These are phyloP conservation scores for Stachybotrys echinatus DNA, from an alignment of 2,329 filamentous ascomycete genomes.

Conservation along the genomic window DNA sequence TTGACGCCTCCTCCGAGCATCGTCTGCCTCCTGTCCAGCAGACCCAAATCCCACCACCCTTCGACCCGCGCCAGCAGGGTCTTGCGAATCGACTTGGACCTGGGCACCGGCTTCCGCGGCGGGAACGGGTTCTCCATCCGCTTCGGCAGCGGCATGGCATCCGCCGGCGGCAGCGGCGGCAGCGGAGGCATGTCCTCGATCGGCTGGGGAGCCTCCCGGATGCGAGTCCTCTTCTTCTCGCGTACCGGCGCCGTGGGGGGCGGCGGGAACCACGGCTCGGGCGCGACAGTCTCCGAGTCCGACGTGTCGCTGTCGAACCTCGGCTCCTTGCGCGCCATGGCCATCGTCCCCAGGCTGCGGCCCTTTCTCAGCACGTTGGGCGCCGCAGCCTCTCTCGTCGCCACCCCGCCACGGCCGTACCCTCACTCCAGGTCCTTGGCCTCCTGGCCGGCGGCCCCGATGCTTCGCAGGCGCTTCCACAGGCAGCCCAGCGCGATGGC, in stretches of 20 bases:
- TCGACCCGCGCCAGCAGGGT: constrained; percentile 44
- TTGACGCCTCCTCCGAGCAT: constrained; percentile 18
- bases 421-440: constrained; percentile 48
- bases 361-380: constrained; percentile 14
- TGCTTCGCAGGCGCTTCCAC: constrained; percentile 53
- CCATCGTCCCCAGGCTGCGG: constrained; percentile 31
- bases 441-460: constrained; percentile 16
- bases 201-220: constrained; percentile 17
- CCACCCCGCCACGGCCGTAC: constrained; percentile 36
- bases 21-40: constrained; percentile 39
- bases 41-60: constrained; percentile 50
- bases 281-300: constrained; percentile 19
- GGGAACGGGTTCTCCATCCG: constrained; percentile 9
- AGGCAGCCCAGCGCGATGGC: constrained; percentile 53
- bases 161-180: constrained; percentile 13
- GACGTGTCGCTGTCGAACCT: constrained; percentile 25
- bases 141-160: constrained; percentile 6
- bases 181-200: constrained; percentile 23
- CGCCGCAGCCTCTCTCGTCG: constrained; percentile 11
- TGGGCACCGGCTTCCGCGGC: constrained; percentile 9
- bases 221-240: constrained; percentile 14
- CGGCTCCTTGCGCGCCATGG: constrained; percentile 24
- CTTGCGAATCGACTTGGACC: constrained; percentile 32
- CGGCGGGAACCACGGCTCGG: constrained; percentile 23
- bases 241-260: constrained; percentile 28